A percentile compares a stretch with the other conserved stretches of the same genome.
phyloP scores from a whole-genome alignment of 2,329 filamentous ascomycete genomes.

The Pseudocercospora pini-densiflorae region DNA sequence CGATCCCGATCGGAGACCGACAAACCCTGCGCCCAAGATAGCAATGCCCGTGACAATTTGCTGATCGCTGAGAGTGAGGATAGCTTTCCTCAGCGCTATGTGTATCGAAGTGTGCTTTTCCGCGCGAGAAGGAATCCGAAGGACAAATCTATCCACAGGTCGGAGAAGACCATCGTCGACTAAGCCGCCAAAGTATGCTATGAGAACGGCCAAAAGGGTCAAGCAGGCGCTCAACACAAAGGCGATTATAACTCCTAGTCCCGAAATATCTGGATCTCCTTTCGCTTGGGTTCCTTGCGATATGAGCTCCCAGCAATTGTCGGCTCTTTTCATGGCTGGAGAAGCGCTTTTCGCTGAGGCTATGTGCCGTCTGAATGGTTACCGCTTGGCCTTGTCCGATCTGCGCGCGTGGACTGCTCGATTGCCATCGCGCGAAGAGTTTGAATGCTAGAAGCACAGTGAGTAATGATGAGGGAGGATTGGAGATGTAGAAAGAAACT shows the following conservation, averaged over 20 bases:
- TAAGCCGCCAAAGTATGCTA: constrained; percentile 24
- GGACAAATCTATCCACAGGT: constrained; percentile 21
- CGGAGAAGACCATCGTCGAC: constrained; percentile 27
- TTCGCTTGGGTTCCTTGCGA: constrained; percentile 14
- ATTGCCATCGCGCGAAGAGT: too few relatives aligned
- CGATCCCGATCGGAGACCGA: constrained; percentile 14
- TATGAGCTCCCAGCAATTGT: constrained; percentile 13
- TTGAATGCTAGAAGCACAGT: too few relatives aligned
- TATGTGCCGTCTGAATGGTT: too few relatives aligned
- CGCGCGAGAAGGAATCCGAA: constrained; percentile 21
- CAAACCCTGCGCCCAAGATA: constrained; percentile 25
- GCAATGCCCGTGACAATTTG: constrained; percentile 31
- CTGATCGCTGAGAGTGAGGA: constrained; percentile 27
- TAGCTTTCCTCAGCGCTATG: constrained; percentile 21
- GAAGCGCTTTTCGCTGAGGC: neutral
- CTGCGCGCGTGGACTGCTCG: too few relatives aligned
- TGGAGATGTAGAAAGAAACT: too few relatives aligned
- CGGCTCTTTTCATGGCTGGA: neutral
- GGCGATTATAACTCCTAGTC: constrained; percentile 29
- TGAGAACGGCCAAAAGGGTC: constrained; percentile 24
- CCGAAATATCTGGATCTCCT: constrained; percentile 30
- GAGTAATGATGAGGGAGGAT: too few relatives aligned
- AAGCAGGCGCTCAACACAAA: constrained; percentile 31
- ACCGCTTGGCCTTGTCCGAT: too few relatives aligned
- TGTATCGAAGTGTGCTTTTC: constrained; percentile 11